Percentiles rank a stretch among this genome's conserved stretches.
Evolutionary conservation across 805 yeast species (phyloP).

Genomic region (Candida germanica): DNA sequence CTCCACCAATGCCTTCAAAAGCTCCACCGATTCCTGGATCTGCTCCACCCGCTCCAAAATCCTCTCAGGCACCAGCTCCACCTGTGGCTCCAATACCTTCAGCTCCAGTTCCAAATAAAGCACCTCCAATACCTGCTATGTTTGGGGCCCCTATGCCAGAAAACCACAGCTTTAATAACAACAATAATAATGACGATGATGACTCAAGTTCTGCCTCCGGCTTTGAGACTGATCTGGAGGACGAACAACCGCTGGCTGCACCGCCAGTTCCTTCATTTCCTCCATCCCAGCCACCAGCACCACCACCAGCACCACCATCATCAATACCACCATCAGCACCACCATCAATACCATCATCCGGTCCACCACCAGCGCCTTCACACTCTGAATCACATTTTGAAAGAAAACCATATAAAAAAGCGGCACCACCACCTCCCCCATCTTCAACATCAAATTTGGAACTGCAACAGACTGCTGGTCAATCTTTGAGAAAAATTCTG

Average conservation of each 20-base stretch:
- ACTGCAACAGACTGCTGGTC: constrained; percentile 45
- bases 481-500: constrained; percentile 56
- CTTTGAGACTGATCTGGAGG: constrained; percentile 9
- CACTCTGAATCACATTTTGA: constrained; percentile 10
- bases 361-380: constrained; percentile 21
- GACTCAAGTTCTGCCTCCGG: constrained; percentile 6
- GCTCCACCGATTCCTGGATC: constrained; percentile 20
- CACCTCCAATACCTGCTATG: constrained; percentile 27
- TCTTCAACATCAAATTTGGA: constrained; percentile 26
- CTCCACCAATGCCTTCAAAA: constrained; percentile 17
- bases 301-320: constrained; percentile 26
- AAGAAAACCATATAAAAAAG: constrained; percentile 19
- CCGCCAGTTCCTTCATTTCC: constrained; percentile 46
- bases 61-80: constrained; percentile 12
- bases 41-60: constrained; percentile 13
- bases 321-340: constrained; percentile 28
- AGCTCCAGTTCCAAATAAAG: constrained; percentile 8
- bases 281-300: constrained; percentile 27
- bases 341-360: constrained; percentile 17
- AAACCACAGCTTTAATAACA: background rate
- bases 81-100: constrained; percentile 5
- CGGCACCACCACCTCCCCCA: constrained; percentile 37
- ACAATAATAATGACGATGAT: constrained; percentile 1
- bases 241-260: constrained; percentile 16
- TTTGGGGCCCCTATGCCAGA: constrained; percentile 16